These are phyloP conservation scores for Pyrus pyrifolia DNA, from an alignment of 306 rosid genomes.

Conservation along the genomic window DNA sequence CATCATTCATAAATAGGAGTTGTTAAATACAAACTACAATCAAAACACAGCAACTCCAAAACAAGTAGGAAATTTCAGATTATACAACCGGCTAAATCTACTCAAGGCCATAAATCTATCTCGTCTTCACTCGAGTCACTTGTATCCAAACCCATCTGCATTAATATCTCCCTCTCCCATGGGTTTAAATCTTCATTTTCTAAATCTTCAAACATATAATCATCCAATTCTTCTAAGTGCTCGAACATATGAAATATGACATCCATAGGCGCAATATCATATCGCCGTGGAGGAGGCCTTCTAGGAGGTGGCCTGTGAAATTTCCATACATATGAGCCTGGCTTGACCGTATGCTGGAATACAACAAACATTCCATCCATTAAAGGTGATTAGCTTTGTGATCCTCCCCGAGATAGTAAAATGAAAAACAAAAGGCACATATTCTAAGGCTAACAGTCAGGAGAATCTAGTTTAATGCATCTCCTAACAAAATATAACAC, in stretches of 20 bases:
- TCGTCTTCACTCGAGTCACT: conserved; percentile 41
- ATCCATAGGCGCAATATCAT: conserved; percentile 25
- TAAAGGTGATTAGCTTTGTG: conserved; percentile 21
- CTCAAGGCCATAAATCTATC: conserved; percentile 15
- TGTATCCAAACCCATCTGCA: conserved; percentile 24
- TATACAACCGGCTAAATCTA: conserved; percentile 14
- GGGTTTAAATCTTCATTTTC: conserved; percentile 15
- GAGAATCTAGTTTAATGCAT: neutral
- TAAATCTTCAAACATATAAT: conserved; percentile 24
- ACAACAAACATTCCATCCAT: conserved; percentile 50
- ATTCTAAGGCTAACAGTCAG: conserved; percentile 4
- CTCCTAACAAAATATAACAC: neutral
- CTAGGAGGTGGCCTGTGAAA: conserved; percentile 45
- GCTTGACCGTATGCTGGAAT: conserved; percentile 55
- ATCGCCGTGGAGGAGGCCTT: conserved; percentile 30
- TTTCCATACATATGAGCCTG: conserved; percentile 46
- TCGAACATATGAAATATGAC: conserved; percentile 24
- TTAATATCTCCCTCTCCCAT: conserved; percentile 24
- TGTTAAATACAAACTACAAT: conserved; percentile 11
- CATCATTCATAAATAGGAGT: conserved; percentile 7
- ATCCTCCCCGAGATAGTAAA: conserved; percentile 29
- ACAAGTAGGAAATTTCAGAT: neutral
- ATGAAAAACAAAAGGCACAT: conserved; percentile 22
- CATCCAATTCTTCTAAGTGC: conserved; percentile 26
- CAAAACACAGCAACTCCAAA: conserved; percentile 11